phyloP scores from a whole-genome alignment of 1,139 yeast genomes.

The Candida sp. region DNA sequence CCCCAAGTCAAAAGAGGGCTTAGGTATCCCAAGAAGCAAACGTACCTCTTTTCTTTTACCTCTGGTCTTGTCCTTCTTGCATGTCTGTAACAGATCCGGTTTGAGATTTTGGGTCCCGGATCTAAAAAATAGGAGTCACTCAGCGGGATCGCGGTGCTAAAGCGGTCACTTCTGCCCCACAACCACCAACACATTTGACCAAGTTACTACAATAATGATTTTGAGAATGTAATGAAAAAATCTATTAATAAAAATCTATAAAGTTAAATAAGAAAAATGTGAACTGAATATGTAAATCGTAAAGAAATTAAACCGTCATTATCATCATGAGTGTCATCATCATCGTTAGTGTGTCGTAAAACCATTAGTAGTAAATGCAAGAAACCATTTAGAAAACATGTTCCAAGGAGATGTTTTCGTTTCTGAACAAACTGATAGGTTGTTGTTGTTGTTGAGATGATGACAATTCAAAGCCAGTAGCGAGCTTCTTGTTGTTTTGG shows the following conservation, averaged over 20 bases:
- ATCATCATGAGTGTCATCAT: neutral
- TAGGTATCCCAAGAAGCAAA: neutral
- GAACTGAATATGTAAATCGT: neutral
- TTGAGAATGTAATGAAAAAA: neutral
- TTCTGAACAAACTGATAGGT: conserved; percentile 10
- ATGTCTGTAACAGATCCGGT: too few species aligned
- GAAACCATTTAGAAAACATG: conserved; percentile 9
- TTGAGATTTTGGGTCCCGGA: neutral
- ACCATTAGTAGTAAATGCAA: neutral
- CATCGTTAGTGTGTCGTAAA: neutral
- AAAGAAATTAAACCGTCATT: neutral
- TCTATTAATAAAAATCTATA: neutral
- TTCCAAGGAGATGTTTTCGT: conserved; percentile 13
- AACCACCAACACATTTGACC: too few species aligned
- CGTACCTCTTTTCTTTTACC: neutral
- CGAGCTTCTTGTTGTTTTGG: conserved; percentile 1
- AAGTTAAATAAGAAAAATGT: neutral
- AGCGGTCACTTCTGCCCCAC: too few species aligned
- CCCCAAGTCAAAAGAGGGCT: too few species aligned
- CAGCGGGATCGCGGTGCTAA: too few species aligned
- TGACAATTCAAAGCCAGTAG: conserved; percentile 1
- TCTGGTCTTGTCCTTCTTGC: neutral
- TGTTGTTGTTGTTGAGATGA: neutral
- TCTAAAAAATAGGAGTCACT: neutral
- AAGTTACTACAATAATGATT: too few species aligned